Base-by-base conservation (phyloP, 495 filamentous ascomycete genomes). In the Pseudevernia furfuracea region DNA sequence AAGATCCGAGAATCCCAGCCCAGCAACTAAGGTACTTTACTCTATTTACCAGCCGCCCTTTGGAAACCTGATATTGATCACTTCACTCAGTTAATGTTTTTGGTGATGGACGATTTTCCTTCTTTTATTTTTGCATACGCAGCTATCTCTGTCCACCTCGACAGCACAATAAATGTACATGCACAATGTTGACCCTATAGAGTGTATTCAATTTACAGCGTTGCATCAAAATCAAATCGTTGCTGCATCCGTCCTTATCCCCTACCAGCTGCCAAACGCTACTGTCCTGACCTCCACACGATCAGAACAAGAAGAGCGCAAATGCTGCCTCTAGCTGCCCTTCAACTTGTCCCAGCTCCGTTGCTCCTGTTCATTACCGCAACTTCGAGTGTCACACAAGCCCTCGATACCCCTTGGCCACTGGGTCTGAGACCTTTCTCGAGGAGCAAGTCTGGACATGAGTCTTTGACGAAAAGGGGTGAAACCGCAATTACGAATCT, bases 401-500 rank as follows among this genome's bases (percentile, higher is more conserved):
- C 66, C 12, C 5, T 30, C 25, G 49, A 58, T n/a, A 41, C 37
- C 25, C 53, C 60, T 39, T 68, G 66, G 66, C 59, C 52, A 0
- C 63, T 62, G 14, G 55, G 28, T 15, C 41, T 34, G 12, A 19
- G 55, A 56, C 15, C 36, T 52, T 34, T 59, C 25, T 17, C 28
- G 23, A 46, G 6, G 19, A 53, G n/a, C 36, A 23, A 21, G 1
- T 41, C 49, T 44, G 41, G 43, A 41, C 32, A 37, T 37, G 55
- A 39, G 28, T 32, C 9, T 14, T 17, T 53, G 36, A 28, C 4
- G 11, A 25, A 36, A 52, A 57, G 46, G 37, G 44, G 46, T 60
- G 37, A 39, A 36, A 19, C 3, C 25, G 4, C 30, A n/a, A 23
- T 46, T 15, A 21, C 58, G 77, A 55, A 68, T 70, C 58, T 38